A percentile compares a stretch with the other conserved stretches of the same genome.
Conservation (phyloP, 495 filamentous ascomycete genomes). For the Penicillium coprophilum region DNA sequence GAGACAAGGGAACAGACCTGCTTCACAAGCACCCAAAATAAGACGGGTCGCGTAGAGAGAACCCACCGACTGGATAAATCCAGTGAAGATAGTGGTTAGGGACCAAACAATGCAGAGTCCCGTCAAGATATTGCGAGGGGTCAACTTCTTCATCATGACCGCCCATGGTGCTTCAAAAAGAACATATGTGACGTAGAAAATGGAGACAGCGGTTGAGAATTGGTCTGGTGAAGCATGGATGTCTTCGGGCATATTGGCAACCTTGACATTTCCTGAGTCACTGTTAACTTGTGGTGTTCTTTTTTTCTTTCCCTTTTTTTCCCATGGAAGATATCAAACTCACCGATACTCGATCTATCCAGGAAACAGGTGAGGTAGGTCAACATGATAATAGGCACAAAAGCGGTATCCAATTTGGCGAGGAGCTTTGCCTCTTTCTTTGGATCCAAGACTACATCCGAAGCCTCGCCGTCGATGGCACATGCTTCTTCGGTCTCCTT, state of each 20-base stretch:
- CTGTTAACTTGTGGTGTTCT: neutral
- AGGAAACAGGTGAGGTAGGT: conserved; percentile 47
- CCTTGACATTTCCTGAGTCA: conserved; percentile 46
- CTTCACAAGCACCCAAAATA: conserved; percentile 63
- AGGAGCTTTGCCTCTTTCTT: conserved; percentile 40
- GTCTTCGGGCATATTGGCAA: conserved; percentile 46
- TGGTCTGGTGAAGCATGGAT: conserved; percentile 42
- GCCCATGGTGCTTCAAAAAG: conserved; percentile 45
- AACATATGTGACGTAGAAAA: conserved; percentile 55
- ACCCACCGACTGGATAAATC: conserved; percentile 49
- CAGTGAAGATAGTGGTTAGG: conserved; percentile 52
- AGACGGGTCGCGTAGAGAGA: conserved; percentile 57
- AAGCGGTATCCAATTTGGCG: conserved; percentile 43
- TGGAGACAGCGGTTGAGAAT: conserved; percentile 49
- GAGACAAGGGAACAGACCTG: conserved; percentile 67
- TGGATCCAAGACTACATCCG: conserved; percentile 32
- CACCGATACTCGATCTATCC: conserved; percentile 50
- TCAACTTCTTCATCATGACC: conserved; percentile 48
- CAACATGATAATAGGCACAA: conserved; percentile 50
- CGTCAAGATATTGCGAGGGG: conserved; percentile 43
- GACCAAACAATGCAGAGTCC: conserved; percentile 50
- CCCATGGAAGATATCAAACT: too few species aligned
- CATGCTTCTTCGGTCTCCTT: conserved; percentile 18
- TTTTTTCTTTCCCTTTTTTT: too few species aligned
- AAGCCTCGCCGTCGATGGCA: conserved; percentile 16